A percentile compares a stretch with the other conserved stretches of the same genome.
These are phyloP conservation scores for Gastrolobium bilobum DNA, from an alignment of 306 rosid species.

Conservation along the genomic window DNA sequence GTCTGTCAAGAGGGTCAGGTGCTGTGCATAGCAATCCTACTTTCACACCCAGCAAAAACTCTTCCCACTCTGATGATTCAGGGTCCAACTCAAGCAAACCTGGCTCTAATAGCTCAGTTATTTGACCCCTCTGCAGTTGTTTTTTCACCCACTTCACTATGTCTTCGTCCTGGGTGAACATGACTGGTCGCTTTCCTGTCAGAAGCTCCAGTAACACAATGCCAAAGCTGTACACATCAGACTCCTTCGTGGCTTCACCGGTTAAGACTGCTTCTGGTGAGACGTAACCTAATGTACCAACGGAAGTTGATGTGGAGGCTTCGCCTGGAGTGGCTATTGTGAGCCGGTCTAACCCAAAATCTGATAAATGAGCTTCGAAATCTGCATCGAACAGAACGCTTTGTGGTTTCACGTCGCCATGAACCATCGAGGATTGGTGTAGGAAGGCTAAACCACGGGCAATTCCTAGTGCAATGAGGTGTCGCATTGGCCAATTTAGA, in stretches of 20 bases:
- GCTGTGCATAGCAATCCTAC: slow-evolving; percentile 95
- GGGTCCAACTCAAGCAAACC: slow-evolving; percentile 95
- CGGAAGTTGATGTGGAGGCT: slow-evolving; percentile 73
- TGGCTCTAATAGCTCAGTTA: slow-evolving; percentile 85
- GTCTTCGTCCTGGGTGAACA: slow-evolving; percentile 95
- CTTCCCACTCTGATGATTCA: slow-evolving; percentile 98
- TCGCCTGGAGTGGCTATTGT: slow-evolving; percentile 62
- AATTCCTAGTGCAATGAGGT: slow-evolving; percentile 91
- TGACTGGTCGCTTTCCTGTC: slow-evolving; percentile 89
- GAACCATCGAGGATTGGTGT: slow-evolving; percentile 79
- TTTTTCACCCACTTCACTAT: slow-evolving; percentile 97
- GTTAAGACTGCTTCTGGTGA: slow-evolving; percentile 86
- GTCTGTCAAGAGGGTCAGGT: slow-evolving; percentile 90
- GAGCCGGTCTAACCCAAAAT: slow-evolving; percentile 82
- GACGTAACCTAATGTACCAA: slow-evolving; percentile 86
- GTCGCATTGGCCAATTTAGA: slow-evolving; percentile 98
- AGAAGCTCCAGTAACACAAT: slow-evolving; percentile 83
- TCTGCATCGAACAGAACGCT: slow-evolving; percentile 91
- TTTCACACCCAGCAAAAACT: slow-evolving; percentile 89
- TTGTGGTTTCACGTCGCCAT: slow-evolving; percentile 87
- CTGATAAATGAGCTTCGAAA: slow-evolving; percentile 94
- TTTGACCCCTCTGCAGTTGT: slow-evolving; percentile 89
- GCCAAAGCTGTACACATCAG: slow-evolving; percentile 94
- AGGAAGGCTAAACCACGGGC: slow-evolving; percentile 93
- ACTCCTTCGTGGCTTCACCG: slow-evolving; percentile 83